These are phyloP conservation scores for Rhodomyrtus psidioides DNA, from an alignment of 441 rosid species.

Conservation along the genomic window DNA sequence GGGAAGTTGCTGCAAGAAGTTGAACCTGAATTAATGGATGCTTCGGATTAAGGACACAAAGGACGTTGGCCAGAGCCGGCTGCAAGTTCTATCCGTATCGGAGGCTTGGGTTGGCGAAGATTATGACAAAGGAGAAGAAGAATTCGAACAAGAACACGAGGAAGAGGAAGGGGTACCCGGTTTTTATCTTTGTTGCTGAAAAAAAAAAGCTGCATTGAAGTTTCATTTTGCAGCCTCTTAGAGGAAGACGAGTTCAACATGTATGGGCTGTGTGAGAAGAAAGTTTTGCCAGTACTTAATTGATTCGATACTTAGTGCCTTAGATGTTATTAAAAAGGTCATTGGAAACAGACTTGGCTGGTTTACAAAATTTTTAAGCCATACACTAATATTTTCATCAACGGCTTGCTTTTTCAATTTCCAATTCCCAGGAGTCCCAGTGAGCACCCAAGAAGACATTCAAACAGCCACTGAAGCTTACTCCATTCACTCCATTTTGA, in stretches of 20 bases:
- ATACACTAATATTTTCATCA: not conserved
- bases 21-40: slow-evolving; percentile 68
- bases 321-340: not conserved
- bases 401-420: not conserved
- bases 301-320: not conserved
- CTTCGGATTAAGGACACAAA: slow-evolving; percentile 48
- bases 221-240: not conserved
- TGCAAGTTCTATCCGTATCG: slow-evolving; percentile 35
- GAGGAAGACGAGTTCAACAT: not conserved
- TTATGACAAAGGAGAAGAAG: too few species aligned
- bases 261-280: not conserved
- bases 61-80: slow-evolving; percentile 48
- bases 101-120: slow-evolving; percentile 6
- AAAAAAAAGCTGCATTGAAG: too few species aligned
- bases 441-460: not conserved
- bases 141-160: slow-evolving; percentile 25
- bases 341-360: not conserved
- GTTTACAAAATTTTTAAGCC: not conserved
- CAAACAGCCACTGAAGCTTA: not conserved
- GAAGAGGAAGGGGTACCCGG: slow-evolving; percentile 26
- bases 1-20: slow-evolving; percentile 66
- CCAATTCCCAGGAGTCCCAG: not conserved
- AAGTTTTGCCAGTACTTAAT: not conserved
- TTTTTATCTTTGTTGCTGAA: not conserved
- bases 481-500: slow-evolving; percentile 50